Evolutionary conservation across 2,329 filamentous ascomycete species (phyloP), one percentile per base, ranked within the genome.

Genomic region (Arachnomyces sp.): DNA sequence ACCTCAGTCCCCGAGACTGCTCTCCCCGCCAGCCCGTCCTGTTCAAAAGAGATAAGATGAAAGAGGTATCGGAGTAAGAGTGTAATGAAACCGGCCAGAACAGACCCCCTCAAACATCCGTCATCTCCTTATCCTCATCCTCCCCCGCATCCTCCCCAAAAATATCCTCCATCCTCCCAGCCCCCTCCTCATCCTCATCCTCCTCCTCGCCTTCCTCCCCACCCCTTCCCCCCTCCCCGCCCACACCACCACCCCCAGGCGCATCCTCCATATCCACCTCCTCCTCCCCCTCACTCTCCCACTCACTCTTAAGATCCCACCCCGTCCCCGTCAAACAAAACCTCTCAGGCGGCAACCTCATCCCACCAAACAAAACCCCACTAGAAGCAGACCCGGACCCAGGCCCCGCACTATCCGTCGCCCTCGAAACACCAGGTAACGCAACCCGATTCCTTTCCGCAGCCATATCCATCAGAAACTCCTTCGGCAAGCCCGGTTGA

Each of bases 311-410:
- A 58, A 78, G 56, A 29, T 68, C 66, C 74, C 74, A 78, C 28
- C 68, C 72, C 7, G 65, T 64, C 0, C 75, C 75, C 3, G 73
- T 77, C 36, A 77, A 60, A 56, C 73, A 76, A 51, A 79, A 81
- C 56, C 76, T 63, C 66, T 81, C 78, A 11, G 74, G 73, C 45
- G 78, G 78, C 52, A 81, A 54, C 42, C 76, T 63, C 43, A 81
- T 64, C 2, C 77, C 77, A 51, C 68, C 66, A 49, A 70, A 61
- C 37, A 63, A 47, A 6, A 66, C 51, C 44, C 64, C 60, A 39
- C 57, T 59, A 37, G 40, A 48, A 15, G 38, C 39, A 39, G 33
- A 48, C 44, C 46, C 57, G 39, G 52, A 47, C 5, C 39, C 40
- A 17, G 50, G 45, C 30, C 45, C 42, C 8, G 51, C 39, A 15